Base-by-base conservation (phyloP, 768 basidiomycete species). In the Exsudoporus frostii region DNA sequence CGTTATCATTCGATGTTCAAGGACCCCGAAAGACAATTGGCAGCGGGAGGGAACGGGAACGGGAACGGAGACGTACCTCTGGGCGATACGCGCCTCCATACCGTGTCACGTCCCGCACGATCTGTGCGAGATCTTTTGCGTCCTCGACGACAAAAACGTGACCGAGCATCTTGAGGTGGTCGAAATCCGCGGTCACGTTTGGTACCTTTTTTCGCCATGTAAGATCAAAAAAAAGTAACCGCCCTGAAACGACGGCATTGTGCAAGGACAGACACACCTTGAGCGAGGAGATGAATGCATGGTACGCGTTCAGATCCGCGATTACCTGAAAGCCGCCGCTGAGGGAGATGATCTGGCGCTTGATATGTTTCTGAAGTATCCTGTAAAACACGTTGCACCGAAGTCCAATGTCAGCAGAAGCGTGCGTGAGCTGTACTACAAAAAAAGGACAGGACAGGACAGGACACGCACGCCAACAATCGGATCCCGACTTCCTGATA, bases 401-500 rank as follows among this genome's bases (percentile, higher is more conserved):
- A 15, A 15, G 6, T 33, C 14, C 14, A 7, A 17, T 34, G 30
- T 5, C 33, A 34, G 29, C 29, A 10, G 7, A 29, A 29, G 29
- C 29, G 29, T 29, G 29, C 9, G 29, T 29, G 29, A 29, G 29
- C 29, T 29, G 29, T 29, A 3, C 29, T 2, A 29, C 29, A 1
- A 29, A 8, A 29, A 4, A 29, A 29, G 4, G 2, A 10, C 8
- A 30, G 29, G 29, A 11, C 29, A 30, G 10, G 10, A 11, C 33
- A 34, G 2, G 30, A 42, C 4, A 78, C 87, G 60, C 51, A 93
- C 92, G 78, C 83, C 60, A 92, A 85, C 10, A 94, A 68, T 34
- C 97, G 84, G 53, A 97, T 86, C 6, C 96, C 96, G 42, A 99
- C 90, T 71, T 99, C 97, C 71, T 95, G 91, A 68, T 98, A 92